Percentiles rank a stretch among this genome's conserved stretches.
These are phyloP conservation scores for Macrophomina phaseolina DNA, from an alignment of 2,329 filamentous ascomycete species.

Conservation along the genomic window DNA sequence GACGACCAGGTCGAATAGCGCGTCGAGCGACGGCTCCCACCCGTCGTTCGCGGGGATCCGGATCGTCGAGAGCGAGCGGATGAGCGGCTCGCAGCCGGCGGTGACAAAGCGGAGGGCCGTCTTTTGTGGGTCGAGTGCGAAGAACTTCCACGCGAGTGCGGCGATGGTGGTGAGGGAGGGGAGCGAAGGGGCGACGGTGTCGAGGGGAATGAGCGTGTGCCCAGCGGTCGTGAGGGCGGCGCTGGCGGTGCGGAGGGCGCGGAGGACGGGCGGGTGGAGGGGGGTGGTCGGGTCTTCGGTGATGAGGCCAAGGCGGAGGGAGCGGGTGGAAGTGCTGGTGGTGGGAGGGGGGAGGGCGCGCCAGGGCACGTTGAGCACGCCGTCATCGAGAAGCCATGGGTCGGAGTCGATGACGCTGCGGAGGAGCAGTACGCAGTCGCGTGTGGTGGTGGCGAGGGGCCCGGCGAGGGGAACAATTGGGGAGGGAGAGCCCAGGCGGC, in stretches of 20 bases:
- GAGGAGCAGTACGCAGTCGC: constrained; percentile 51
- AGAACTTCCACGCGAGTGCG: constrained; percentile 50
- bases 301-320: constrained; percentile 26
- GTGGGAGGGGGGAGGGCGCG: constrained; percentile 33
- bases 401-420: constrained; percentile 46
- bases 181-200: background rate
- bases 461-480: constrained; percentile 49
- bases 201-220: constrained; percentile 39
- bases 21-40: constrained; percentile 45
- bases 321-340: constrained; percentile 24
- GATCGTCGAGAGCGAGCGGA: constrained; percentile 47
- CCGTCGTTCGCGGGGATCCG: constrained; percentile 39
- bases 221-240: constrained; percentile 47
- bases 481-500: constrained; percentile 24
- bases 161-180: constrained; percentile 38
- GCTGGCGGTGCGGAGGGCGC: constrained; percentile 52
- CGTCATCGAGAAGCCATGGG: constrained; percentile 55
- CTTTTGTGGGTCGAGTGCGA: constrained; percentile 47
- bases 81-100: constrained; percentile 51
- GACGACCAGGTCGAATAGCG: constrained; percentile 51
- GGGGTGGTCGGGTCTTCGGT: constrained; percentile 50
- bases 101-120: constrained; percentile 42
- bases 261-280: constrained; percentile 32
- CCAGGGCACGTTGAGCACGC: constrained; percentile 55
- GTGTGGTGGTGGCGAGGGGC: constrained; percentile 50